Percentiles rank a stretch among this genome's conserved stretches.
These are phyloP conservation scores for Jackrogersella minutella DNA, from an alignment of 495 filamentous ascomycete genomes.

Conservation along the genomic window DNA sequence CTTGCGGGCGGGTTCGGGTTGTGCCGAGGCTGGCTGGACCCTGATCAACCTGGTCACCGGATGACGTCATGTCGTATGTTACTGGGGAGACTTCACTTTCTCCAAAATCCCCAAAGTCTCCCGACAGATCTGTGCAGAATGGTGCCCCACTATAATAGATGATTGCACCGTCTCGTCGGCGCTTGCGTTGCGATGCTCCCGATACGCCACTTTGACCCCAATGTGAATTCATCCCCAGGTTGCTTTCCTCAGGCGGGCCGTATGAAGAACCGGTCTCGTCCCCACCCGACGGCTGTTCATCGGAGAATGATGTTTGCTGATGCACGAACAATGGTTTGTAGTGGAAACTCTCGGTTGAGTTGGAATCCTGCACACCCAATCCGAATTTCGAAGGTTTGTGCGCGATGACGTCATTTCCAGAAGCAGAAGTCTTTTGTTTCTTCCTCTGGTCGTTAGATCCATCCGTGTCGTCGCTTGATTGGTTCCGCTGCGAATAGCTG, in stretches of 20 bases:
- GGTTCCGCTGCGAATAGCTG: constrained; percentile 52
- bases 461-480: constrained; percentile 52
- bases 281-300: constrained; percentile 52
- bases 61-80: constrained; percentile 52
- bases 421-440: constrained; percentile 49
- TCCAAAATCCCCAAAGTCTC: constrained; percentile 52
- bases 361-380: constrained; percentile 43
- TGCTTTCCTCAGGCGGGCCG: constrained; percentile 50
- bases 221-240: constrained; percentile 47
- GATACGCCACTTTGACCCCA: constrained; percentile 54
- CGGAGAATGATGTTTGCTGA: constrained; percentile 48
- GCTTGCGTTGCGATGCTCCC: constrained; percentile 52
- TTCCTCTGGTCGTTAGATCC: constrained; percentile 51
- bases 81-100: constrained; percentile 48
- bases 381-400: constrained; percentile 51
- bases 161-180: constrained; percentile 71
- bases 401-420: constrained; percentile 39
- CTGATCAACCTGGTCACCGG: constrained; percentile 38
- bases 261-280: constrained; percentile 50
- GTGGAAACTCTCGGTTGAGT: constrained; percentile 59
- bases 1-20: constrained; percentile 33
- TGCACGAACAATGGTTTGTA: constrained; percentile 71
- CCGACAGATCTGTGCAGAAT: constrained; percentile 80
- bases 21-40: constrained; percentile 32
- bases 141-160: constrained; percentile 78